phyloP scores from a whole-genome alignment of 1,284 basidiomycete species.

The Ceraceosorus guamensis region DNA sequence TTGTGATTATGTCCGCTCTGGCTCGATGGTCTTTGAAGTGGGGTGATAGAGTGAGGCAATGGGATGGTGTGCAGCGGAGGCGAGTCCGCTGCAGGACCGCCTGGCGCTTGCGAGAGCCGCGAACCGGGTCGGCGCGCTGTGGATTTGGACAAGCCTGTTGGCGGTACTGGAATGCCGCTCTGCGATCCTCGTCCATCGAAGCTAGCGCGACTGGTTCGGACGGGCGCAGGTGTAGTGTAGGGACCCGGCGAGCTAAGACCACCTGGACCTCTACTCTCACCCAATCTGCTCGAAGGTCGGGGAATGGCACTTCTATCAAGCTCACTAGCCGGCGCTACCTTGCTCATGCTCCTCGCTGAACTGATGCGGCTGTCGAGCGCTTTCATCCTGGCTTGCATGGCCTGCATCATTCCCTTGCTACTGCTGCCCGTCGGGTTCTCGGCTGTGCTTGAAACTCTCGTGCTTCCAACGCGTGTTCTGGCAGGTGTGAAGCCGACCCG shows the following conservation, averaged over 20 bases:
- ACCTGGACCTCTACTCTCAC: conserved; percentile 11
- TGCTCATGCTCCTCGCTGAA: conserved; percentile 21
- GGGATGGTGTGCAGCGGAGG: neutral
- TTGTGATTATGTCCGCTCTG: too few species aligned
- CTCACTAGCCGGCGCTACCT: conserved; percentile 17
- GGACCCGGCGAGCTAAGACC: conserved; percentile 14
- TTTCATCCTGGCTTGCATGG: conserved; percentile 37
- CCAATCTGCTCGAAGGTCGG: conserved; percentile 36
- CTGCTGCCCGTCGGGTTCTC: neutral
- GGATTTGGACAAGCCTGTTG: conserved; percentile 18
- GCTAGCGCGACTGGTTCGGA: conserved; percentile 19
- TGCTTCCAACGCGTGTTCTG: neutral
- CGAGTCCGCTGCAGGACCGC: neutral
- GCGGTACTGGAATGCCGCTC: conserved; percentile 37
- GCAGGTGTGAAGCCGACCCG: neutral
- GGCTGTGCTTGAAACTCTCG: neutral
- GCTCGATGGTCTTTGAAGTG: neutral
- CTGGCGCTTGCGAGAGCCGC: conserved; percentile 18
- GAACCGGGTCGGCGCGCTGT: conserved; percentile 20
- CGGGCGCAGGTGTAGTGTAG: conserved; percentile 11
- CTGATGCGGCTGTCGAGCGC: conserved; percentile 39
- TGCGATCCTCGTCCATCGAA: conserved; percentile 12
- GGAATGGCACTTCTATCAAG: conserved; percentile 28
- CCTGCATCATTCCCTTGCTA: conserved; percentile 28
- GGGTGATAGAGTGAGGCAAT: neutral